Conservation (phyloP, 768 basidiomycete species). For the Paxillus ammoniavirescens region DNA sequence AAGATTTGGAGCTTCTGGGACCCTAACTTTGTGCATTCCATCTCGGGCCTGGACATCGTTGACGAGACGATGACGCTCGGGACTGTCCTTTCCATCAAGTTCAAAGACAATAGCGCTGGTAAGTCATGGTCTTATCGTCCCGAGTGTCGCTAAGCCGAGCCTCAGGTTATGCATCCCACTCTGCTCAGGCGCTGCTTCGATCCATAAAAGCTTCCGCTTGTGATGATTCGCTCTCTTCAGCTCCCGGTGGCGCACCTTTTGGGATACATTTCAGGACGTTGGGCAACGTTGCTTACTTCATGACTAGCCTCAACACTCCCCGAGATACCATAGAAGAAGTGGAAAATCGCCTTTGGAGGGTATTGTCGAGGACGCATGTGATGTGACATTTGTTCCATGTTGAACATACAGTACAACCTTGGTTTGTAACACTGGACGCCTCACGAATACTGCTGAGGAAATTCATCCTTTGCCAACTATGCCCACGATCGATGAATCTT, state of each 20-base stretch:
- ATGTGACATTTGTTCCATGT: neutral
- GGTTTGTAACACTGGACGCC: too few species aligned
- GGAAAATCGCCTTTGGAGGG: conserved; percentile 59
- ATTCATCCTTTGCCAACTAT: conserved; percentile 13
- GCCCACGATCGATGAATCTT: conserved; percentile 19
- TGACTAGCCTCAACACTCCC: conserved; percentile 80
- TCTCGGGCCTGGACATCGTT: conserved; percentile 58
- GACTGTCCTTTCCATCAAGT: conserved; percentile 76
- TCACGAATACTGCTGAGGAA: neutral
- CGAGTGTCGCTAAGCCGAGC: neutral
- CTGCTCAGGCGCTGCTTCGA: conserved; percentile 61
- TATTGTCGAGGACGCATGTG: conserved; percentile 12
- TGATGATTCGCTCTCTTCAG: conserved; percentile 33
- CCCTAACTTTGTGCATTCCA: conserved; percentile 58
- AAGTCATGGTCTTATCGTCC: conserved; percentile 12
- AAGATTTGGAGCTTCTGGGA: conserved; percentile 89
- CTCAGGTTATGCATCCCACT: conserved; percentile 57
- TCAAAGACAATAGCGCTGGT: conserved; percentile 61
- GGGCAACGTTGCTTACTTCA: conserved; percentile 91
- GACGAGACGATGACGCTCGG: conserved; percentile 85
- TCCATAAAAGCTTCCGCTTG: conserved; percentile 40
- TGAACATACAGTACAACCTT: too few species aligned
- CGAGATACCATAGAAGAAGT: conserved; percentile 51
- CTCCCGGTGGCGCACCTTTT: conserved; percentile 56
- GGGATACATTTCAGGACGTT: conserved; percentile 84